Percentiles rank a stretch among this genome's conserved stretches.
phyloP scores from a whole-genome alignment of 768 basidiomycete species.

The Udeniomyces megalosporus region DNA sequence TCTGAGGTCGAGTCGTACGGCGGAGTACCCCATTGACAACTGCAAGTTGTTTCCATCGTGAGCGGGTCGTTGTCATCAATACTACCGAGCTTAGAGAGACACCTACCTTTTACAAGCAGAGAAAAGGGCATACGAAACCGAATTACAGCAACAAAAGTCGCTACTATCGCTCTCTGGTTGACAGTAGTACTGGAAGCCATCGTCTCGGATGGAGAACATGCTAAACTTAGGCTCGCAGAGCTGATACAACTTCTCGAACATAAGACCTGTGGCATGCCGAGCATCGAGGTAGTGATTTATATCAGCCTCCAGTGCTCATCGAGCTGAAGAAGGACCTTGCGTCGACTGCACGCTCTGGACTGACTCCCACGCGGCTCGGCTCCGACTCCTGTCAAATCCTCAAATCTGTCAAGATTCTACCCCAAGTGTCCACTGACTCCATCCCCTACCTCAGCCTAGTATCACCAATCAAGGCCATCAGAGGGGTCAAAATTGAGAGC shows the following conservation, averaged over 20 bases:
- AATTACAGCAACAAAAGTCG: conserved; percentile 5
- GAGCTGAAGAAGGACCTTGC: too few relatives aligned
- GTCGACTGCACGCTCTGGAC: too few relatives aligned
- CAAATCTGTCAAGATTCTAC: too few relatives aligned
- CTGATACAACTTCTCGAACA: conserved; percentile 1
- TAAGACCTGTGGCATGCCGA: neutral
- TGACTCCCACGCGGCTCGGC: too few relatives aligned
- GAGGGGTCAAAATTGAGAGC: too few relatives aligned
- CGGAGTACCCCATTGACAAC: conserved; percentile 5
- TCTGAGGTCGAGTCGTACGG: neutral
- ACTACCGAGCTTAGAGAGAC: too few relatives aligned
- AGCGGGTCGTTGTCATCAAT: too few relatives aligned
- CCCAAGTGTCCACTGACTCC: too few relatives aligned
- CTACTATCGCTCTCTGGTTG: neutral
- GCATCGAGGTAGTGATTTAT: neutral
- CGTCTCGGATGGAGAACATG: neutral
- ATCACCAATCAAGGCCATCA: too few relatives aligned
- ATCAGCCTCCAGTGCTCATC: too few relatives aligned
- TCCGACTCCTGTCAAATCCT: too few relatives aligned
- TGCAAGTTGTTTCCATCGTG: neutral
- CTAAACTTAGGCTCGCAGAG: neutral
- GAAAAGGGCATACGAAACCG: neutral
- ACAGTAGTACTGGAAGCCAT: neutral
- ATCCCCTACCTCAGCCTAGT: too few relatives aligned
- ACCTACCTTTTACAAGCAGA: conserved; percentile 1